Evolutionary conservation across 305 asterid genomes (phyloP), one percentile per base, ranked within the genome.

Genomic region (Fraxinus paxiana): DNA sequence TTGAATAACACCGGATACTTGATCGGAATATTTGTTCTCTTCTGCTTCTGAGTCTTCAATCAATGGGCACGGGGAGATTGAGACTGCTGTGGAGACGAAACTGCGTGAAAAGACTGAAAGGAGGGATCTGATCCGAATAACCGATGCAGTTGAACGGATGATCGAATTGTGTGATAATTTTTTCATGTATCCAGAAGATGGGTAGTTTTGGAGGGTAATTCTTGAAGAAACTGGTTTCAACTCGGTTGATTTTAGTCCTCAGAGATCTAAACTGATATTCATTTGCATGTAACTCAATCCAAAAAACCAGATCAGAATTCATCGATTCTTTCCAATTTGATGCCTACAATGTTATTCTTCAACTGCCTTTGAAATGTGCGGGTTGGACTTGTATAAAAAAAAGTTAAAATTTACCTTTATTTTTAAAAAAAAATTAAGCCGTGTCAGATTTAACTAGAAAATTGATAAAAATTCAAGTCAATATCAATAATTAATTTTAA

Each of bases 1-100:
- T 72, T 86, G 87, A 22, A 94, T 83, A 51, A 89, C 88, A 13
- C 91, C 90, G 6, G 80, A 7, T 78, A 89, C 78, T 51, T 33
- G 84, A 79, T 65, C 83, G 0, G 37, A 73, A 35, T 71, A 17
- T 24, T 20, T 43, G 38, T 65, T 9, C 34, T 84, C 81, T 38
- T 75, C 88, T 12, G 74, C 70, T 76, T 82, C 88, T 0, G 85
- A 67, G 80, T 17, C 77, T n/a, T 84, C 82, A 83, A 67, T 30
- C 75, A 70, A 70, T 70, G 46, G 41, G 46, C 26, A 15, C 10
- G 28, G 12, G 43, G 43, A 70, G 43, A 10, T n/a, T 76, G 84
- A 46, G 41, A 81, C 13, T 59, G 79, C 73, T 15, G 89, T 75
- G 59, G 87, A 87, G 89, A 83, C 67, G 80, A 76, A 81, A 72